Percentiles rank a stretch among this genome's conserved stretches.
phyloP scores from a whole-genome alignment of 2,329 filamentous ascomycete species.

The Fusarium sp. region DNA sequence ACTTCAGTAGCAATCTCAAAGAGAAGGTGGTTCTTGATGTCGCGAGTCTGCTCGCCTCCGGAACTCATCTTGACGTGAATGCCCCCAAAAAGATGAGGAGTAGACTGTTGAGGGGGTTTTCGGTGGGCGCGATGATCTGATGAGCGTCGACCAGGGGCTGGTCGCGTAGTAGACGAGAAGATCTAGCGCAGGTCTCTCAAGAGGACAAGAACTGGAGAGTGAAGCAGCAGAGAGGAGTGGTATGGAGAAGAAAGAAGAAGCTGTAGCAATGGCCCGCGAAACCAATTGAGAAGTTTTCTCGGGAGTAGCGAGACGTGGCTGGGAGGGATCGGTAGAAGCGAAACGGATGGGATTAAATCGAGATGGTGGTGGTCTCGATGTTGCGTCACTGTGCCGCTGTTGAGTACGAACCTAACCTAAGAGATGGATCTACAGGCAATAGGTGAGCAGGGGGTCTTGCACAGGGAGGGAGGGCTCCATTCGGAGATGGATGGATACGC shows the following conservation, averaged over 20 bases:
- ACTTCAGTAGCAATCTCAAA: constrained; percentile 98
- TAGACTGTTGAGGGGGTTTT: constrained; percentile 23
- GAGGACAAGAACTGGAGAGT: constrained; percentile 10
- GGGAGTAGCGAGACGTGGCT: constrained; percentile 38
- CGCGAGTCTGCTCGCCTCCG: constrained; percentile 64
- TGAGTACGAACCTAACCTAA: constrained; percentile 37
- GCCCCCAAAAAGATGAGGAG: constrained; percentile 14
- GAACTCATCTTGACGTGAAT: constrained; percentile 56
- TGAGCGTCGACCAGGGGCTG: constrained; percentile 19
- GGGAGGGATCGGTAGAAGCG: constrained; percentile 40
- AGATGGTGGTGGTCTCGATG: constrained; percentile 44
- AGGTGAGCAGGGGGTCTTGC: constrained; percentile 32
- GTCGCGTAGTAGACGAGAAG: constrained; percentile 23
- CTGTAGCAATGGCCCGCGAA: constrained; percentile 38
- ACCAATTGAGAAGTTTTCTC: constrained; percentile 44
- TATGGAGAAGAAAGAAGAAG: constrained; percentile 37
- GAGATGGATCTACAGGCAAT: constrained; percentile 43
- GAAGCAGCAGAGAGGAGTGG: constrained; percentile 15
- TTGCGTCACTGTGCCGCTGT: constrained; percentile 46
- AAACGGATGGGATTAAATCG: constrained; percentile 37
- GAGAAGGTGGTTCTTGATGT: constrained; percentile 94
- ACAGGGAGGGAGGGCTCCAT: constrained; percentile 27
- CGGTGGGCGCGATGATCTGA: constrained; percentile 37
- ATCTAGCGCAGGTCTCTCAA: constrained; percentile 8
- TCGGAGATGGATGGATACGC: constrained; percentile 16